Base-by-base conservation (phyloP, 768 basidiomycete species). In the Dacryopinax primogenitus region DNA sequence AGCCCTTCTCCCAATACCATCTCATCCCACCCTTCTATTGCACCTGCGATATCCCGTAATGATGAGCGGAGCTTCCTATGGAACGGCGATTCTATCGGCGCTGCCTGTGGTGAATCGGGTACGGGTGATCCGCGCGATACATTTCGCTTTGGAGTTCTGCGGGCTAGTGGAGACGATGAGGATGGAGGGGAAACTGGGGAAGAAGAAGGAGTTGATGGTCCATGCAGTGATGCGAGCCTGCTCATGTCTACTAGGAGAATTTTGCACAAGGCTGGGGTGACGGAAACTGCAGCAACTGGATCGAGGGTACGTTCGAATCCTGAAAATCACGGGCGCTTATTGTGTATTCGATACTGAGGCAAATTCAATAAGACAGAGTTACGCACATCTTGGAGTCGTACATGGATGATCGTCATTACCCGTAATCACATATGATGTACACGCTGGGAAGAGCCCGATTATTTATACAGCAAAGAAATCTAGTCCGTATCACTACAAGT, bases 1-100 rank as follows among this genome's bases (percentile, higher is more conserved):
- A 91, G 75, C 7, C 92, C 92, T 71, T 94, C 90, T 15, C 86
- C 71, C 11, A 87, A 78, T 0, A 92, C 84, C 45, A 93, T 78
- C 69, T 92, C 87, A 68, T 92, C 87, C 92, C 92, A 95, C 63
- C 84, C 87, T 65, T 82, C 78, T 9, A 86, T 75, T 18, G 82
- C 78, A 13, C 77, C 75, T 1, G 81, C 82, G 16, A 93, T 71
- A 69, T 93, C 90, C 33, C 83, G 84, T 34, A 94, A 74, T 2
- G 83, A 75, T 1, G 83, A 78, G 62, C 88, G 77, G n/a, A 85
- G 77, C 77, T 84, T 90, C 15, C 92, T 83, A 73, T 94, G 92
- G 73, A 84, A 84, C 0, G 90, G 88, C 0, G 89, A 86, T 72
- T 93, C 92, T 58, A 75, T 63, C 2, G 67, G 67, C 23, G 44